Evolutionary conservation across 139 green algal genomes (phyloP).

Genomic region (Coelastrella sp.): DNA sequence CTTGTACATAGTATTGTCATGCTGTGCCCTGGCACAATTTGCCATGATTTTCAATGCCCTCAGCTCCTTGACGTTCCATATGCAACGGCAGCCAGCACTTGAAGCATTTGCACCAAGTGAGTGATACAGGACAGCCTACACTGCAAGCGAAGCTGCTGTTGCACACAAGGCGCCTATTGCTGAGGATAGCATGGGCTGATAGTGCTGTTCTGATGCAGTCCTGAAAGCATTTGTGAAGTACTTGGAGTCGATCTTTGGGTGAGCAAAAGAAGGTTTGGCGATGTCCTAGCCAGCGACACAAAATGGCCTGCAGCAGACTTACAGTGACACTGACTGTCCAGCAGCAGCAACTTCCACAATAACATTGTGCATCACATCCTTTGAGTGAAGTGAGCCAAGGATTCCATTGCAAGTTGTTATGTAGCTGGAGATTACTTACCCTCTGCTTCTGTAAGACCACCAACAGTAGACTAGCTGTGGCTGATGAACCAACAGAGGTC

Average conservation of each 20-base stretch:
- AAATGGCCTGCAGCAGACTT: no score
- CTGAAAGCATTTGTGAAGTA: slow-evolving; percentile 39
- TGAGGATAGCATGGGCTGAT: no score
- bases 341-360: neutral
- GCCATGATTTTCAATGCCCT: slow-evolving; percentile 35
- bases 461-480: no score
- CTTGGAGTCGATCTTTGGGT: slow-evolving; percentile 46
- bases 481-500: no score
- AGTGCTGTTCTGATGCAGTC: neutral
- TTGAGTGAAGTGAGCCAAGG: no score
- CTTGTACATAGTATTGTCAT: slow-evolving; percentile 30
- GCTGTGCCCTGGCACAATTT: slow-evolving; percentile 33
- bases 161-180: no score
- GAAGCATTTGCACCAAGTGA: slow-evolving; percentile 46
- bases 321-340: neutral
- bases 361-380: neutral
- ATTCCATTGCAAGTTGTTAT: no score
- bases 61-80: neutral
- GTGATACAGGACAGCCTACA: neutral
- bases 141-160: no score
- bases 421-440: no score
- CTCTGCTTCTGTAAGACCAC: no score
- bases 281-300: no score
- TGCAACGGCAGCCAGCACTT: slow-evolving; percentile 3
- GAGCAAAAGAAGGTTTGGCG: neutral